Percentiles rank a stretch among this genome's conserved stretches.
Conservation (phyloP, 2,329 filamentous ascomycete genomes). For the Hymenoscyphus fraxineus region DNA sequence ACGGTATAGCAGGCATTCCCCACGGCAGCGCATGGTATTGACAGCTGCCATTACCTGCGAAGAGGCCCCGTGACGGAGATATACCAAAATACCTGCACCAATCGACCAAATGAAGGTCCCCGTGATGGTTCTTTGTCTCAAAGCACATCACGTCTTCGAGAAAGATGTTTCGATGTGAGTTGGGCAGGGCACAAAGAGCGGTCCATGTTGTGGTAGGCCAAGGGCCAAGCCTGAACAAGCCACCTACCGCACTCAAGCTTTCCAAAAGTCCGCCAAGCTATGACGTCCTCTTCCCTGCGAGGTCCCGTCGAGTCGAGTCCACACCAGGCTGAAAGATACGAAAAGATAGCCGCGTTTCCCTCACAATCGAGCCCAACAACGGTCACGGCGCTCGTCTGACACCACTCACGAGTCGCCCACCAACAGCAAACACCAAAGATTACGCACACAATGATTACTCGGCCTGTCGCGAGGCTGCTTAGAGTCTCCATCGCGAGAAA, state of each 20-base stretch:
- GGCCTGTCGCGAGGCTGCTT: slow-evolving; percentile 15
- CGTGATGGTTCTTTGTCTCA: background rate
- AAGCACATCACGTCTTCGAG: background rate
- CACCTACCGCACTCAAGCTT: too few species aligned
- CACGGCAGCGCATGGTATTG: background rate
- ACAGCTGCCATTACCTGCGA: background rate
- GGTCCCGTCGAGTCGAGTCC: too few species aligned
- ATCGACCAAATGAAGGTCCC: background rate
- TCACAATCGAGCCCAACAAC: background rate
- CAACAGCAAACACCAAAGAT: background rate
- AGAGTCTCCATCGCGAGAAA: slow-evolving; percentile 12
- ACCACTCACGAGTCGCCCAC: background rate
- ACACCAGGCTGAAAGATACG: background rate
- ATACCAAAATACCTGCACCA: background rate
- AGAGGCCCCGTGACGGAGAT: background rate
- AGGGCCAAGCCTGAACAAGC: background rate
- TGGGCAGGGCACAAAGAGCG: background rate
- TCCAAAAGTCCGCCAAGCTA: background rate
- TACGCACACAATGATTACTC: slow-evolving; percentile 24
- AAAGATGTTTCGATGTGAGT: background rate
- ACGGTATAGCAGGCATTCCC: background rate
- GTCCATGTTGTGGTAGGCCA: too few species aligned
- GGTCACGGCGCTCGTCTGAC: background rate
- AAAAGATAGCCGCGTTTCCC: background rate
- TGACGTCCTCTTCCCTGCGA: background rate